These are phyloP conservation scores for Penicillium odoratum DNA, from an alignment of 495 filamentous ascomycete species.

Conservation along the genomic window DNA sequence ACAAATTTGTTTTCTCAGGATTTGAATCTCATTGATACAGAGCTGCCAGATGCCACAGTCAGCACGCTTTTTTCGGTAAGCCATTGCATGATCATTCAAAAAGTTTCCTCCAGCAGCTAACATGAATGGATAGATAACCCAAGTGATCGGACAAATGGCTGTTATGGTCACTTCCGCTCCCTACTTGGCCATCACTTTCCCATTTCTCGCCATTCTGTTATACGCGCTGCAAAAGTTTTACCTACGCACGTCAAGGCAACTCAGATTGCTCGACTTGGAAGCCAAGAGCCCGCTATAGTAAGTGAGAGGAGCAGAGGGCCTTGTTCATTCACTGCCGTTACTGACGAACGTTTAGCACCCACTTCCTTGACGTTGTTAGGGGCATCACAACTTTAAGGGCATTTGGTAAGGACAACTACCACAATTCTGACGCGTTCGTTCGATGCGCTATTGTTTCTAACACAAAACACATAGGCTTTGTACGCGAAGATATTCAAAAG, in stretches of 20 bases:
- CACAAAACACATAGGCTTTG: not conserved
- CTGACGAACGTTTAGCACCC: not conserved
- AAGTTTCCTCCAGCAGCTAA: not conserved
- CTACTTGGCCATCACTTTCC: not conserved
- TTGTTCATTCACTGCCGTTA: not conserved
- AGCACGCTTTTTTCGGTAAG: not conserved
- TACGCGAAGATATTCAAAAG: not conserved
- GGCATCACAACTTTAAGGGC: not conserved
- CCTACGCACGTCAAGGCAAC: not conserved
- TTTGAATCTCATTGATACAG: conserved; percentile 3
- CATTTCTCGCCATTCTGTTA: not conserved
- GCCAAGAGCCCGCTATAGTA: conserved; percentile 1
- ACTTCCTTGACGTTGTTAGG: not conserved
- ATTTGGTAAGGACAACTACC: not conserved
- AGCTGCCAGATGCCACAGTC: conserved; percentile 5
- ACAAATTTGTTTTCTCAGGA: conserved; percentile 4
- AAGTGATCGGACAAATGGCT: not conserved
- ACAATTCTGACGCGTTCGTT: too few species aligned
- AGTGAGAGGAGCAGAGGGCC: not conserved
- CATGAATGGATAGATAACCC: not conserved
- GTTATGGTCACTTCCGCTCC: not conserved
- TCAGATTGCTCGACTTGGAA: not conserved
- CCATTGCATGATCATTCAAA: too few species aligned
- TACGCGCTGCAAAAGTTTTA: not conserved
- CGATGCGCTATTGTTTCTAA: not conserved